These are phyloP conservation scores for Colletotrichum lindemuthianum DNA, from an alignment of 2,329 filamentous ascomycete genomes.

Conservation along the genomic window DNA sequence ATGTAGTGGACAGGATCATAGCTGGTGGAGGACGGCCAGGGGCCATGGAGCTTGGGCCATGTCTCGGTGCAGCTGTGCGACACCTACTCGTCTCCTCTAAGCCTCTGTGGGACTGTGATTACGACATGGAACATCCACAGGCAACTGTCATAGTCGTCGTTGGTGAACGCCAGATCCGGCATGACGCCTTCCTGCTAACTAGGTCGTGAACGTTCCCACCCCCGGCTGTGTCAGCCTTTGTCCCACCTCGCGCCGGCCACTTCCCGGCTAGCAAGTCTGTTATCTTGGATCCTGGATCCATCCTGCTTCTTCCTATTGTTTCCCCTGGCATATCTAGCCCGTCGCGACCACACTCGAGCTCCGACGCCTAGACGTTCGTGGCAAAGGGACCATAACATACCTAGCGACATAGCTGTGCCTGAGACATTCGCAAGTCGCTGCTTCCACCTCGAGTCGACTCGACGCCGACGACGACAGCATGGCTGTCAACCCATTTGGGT, in stretches of 20 bases:
- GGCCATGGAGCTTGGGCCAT: constrained; percentile 47
- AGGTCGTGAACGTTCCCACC: constrained; percentile 3
- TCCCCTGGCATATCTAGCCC: too few species aligned
- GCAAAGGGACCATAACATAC: too few species aligned
- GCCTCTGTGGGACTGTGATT: background rate
- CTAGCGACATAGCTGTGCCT: too few species aligned
- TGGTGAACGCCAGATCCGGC: constrained; percentile 11
- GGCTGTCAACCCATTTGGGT: constrained; percentile 69
- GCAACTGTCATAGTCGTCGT: background rate
- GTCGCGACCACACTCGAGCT: too few species aligned
- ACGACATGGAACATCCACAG: constrained; percentile 19
- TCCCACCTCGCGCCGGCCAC: background rate
- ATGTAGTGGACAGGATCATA: background rate
- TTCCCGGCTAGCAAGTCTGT: background rate
- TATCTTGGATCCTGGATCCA: too few species aligned
- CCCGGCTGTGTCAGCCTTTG: constrained; percentile 1
- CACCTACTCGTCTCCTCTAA: too few species aligned
- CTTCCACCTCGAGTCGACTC: background rate
- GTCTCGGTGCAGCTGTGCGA: constrained; percentile 5
- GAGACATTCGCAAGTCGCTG: background rate
- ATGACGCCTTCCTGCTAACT: constrained; percentile 23
- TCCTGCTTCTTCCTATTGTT: too few species aligned
- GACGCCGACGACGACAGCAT: constrained; percentile 21
- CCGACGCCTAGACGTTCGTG: too few species aligned
- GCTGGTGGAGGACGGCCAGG: constrained; percentile 39